Evolutionary conservation across 2,329 filamentous ascomycete species (phyloP), one percentile per base, ranked within the genome.

Genomic region (Stachybotrys chartarum): DNA sequence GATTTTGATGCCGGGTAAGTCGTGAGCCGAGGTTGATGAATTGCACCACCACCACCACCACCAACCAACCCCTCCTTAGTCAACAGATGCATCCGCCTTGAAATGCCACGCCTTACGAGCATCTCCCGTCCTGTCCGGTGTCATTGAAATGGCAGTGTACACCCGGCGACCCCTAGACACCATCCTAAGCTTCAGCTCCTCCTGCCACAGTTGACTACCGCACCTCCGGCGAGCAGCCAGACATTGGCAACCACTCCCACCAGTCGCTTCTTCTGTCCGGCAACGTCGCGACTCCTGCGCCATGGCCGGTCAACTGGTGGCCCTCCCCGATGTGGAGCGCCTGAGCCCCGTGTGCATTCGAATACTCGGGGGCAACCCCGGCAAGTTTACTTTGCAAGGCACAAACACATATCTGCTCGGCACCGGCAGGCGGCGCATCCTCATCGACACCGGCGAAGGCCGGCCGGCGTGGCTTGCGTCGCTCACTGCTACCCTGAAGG

Each of bases 321-420:
- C 79, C 17, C 79, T 97, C 14, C 85, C 86, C 5, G 84, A 87
- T 58, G 82, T 96, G 52, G 85, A 93, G 71, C 84, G 87, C 58
- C 78, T 97, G 54, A 93, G 89, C 66, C 81, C 88, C 18, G 77
- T 82, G 14, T 88, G 92, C 49, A 87, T 96, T 59, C 83, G 94
- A 55, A 89, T 99, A 58, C 78, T 97, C 17, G 94, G 88, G 56
- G 91, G 89, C 8, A 99, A 99, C 71, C 93, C 94, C 12, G 84
- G 89, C 67, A 97, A 96, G 77, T 86, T 85, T 65, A 80, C 82
- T 5, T 73, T 87, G 11, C 83, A 87, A 72, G 87, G 91, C 59
- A 97, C 94, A 62, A 99, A 99, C 71, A 99, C 94, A 39, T 99
- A 99, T 70, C 81, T 99, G 17, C 67, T 99, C 57, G 94, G 94